Percentiles rank a stretch among this genome's conserved stretches.
Evolutionary conservation across 371 early-diverging fungal species (phyloP).

Genomic region (Mortierella sp.): DNA sequence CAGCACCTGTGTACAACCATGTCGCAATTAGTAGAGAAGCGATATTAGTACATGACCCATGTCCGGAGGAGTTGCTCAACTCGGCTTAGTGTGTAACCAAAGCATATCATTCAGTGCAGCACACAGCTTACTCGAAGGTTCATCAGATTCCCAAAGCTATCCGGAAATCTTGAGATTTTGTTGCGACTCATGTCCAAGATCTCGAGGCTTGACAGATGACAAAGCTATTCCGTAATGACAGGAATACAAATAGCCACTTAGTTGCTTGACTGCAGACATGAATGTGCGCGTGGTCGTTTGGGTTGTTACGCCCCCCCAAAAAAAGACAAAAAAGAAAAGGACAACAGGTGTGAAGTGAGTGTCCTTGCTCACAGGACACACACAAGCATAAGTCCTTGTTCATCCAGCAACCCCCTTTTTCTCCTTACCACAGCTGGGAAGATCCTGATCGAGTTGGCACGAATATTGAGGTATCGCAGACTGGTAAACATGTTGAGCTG

Average conservation of each 20-base stretch:
- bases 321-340: background rate
- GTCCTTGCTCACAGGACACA: background rate
- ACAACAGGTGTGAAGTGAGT: background rate
- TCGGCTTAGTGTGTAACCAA: background rate
- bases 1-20: conserved; percentile 28
- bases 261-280: background rate
- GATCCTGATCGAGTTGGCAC: conserved; percentile 52
- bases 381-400: background rate
- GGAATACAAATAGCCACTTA: background rate
- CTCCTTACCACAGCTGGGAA: conserved; percentile 52
- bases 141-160: conserved; percentile 47
- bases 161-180: conserved; percentile 52
- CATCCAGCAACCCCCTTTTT: background rate
- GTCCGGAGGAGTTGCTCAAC: background rate
- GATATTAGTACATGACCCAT: background rate
- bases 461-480: conserved; percentile 54
- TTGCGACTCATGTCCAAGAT: conserved; percentile 57
- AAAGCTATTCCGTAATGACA: conserved; percentile 25
- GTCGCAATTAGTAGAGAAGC: background rate
- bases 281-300: background rate
- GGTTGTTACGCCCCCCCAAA: background rate
- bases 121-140: conserved; percentile 36
- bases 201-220: conserved; percentile 45
- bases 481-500: conserved; percentile 56
- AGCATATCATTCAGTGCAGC: background rate